Base-by-base conservation (phyloP, 331 rosid genomes). In the Dryas integrifolia region DNA sequence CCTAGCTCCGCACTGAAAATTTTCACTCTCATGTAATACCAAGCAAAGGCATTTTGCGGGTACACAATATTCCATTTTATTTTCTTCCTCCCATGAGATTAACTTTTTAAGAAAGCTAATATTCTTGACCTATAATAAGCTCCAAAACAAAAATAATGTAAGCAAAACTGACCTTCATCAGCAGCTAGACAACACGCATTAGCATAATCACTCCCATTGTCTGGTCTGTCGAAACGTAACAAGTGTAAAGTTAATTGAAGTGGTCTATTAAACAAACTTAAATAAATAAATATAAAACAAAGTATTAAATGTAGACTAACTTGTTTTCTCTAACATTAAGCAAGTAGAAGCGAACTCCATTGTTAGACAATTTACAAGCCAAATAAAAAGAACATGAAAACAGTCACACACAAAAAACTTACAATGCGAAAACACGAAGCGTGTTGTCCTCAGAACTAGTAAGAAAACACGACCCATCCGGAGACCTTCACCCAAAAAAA, bases 391-490 rank as follows among this genome's bases (percentile, higher is more conserved):
- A 71, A 49, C n/a, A 5, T 5, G 14, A 39, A 49, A 21, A n/a
- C 40, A 10, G 26, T 63, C 58, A 7, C 35, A 30, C 35, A 43
- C 21, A 15, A 57, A 8, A 30, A 45, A 77, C 79, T 84, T 77
- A 94, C 96, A 82, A 67, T 13, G 82, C 15, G 81, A 94, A 94
- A 58, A 80, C 45, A 30, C 96, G 96, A 68, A 94, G 92, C 72
- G 87, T 76, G 72, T 86, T 89, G 72, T 89, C 98, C 14, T 91
- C 96, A 21, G 98, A 91, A 65, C 87, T 76, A 50, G 98, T 84
- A 38, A 94, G 96, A 63, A 91, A 94, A 58, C 84, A 82, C 49
- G 98, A 94, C 38, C 98, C 98, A 52, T 94, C 97, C 11, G 97
- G 97, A 44, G 97, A 91, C 97, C 96, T 92, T 40, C 24, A 55